Percentiles rank a stretch among this genome's conserved stretches.
phyloP scores from a whole-genome alignment of 768 basidiomycete species.

The Amylocystis lapponica region DNA sequence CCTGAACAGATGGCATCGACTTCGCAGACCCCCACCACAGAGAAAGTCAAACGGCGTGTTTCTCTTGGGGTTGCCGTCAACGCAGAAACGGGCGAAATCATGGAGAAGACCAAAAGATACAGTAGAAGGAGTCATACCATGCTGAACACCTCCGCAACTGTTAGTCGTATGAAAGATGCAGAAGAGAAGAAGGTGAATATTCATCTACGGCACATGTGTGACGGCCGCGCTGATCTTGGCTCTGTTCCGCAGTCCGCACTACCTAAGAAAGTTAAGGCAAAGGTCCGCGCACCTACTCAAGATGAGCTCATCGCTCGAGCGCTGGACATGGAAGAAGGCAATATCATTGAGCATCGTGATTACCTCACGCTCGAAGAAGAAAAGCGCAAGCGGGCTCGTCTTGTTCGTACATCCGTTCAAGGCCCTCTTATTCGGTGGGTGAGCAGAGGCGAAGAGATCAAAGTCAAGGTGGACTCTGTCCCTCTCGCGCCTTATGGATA shows the following conservation, averaged over 20 bases:
- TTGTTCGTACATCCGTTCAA: slow-evolving; percentile 53
- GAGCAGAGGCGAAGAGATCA: slow-evolving; percentile 55
- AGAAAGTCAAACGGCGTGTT: slow-evolving; percentile 39
- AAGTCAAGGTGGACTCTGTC: slow-evolving; percentile 31
- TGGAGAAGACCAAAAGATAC: slow-evolving; percentile 40
- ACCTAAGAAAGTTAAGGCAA: slow-evolving; percentile 56
- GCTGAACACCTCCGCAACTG: slow-evolving; percentile 65
- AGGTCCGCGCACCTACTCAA: slow-evolving; percentile 57
- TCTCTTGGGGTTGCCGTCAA: slow-evolving; percentile 50
- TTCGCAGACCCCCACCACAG: slow-evolving; percentile 16
- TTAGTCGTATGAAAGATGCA: slow-evolving; percentile 56
- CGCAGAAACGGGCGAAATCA: slow-evolving; percentile 56
- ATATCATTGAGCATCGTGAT: slow-evolving; percentile 69
- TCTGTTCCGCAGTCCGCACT: slow-evolving; percentile 32
- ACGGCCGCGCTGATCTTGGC: too few species aligned
- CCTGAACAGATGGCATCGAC: slow-evolving; percentile 37
- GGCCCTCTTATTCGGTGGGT: slow-evolving; percentile 72
- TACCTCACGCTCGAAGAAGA: slow-evolving; percentile 81
- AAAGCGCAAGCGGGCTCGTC: slow-evolving; percentile 62
- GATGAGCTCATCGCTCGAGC: slow-evolving; percentile 81
- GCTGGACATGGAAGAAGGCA: slow-evolving; percentile 83
- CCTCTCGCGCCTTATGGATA: background rate
- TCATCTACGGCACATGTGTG: too few species aligned
- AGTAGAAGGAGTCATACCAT: slow-evolving; percentile 66
- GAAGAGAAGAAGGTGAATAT: slow-evolving; percentile 50